Evolutionary conservation across 2,329 filamentous ascomycete species (phyloP).

Genomic region (Lecanicillium sp.): DNA sequence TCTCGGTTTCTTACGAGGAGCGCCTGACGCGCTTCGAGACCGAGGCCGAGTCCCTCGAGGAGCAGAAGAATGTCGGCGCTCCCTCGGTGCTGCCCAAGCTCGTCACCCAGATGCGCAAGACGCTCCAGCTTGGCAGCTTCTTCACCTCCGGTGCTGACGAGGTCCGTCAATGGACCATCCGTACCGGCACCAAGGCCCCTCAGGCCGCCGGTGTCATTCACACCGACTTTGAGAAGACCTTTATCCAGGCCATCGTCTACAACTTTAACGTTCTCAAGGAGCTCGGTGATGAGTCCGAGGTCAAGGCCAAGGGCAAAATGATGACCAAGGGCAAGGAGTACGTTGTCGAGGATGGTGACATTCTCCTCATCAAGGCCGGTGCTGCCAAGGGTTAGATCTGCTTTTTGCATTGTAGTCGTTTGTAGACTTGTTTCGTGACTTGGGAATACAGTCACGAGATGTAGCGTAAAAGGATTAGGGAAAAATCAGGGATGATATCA

Average conservation of each 20-base stretch:
- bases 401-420: background rate
- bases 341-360: conserved; percentile 75
- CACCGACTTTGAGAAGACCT: conserved; percentile 98
- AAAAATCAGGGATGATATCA: too few relatives aligned
- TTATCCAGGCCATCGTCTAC: conserved; percentile 94
- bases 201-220: conserved; percentile 97
- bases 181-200: conserved; percentile 93
- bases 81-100: conserved; percentile 90
- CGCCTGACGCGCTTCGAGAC: conserved; percentile 75
- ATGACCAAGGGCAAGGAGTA: conserved; percentile 99
- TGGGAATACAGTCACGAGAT: too few relatives aligned
- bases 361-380: conserved; percentile 83
- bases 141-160: conserved; percentile 96
- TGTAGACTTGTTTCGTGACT: too few relatives aligned
- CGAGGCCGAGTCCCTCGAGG: conserved; percentile 71
- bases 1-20: conserved; percentile 91
- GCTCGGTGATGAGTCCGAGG: conserved; percentile 77
- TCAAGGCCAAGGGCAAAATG: conserved; percentile 91
- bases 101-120: conserved; percentile 87
- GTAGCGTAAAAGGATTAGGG: too few relatives aligned
- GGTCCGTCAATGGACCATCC: conserved; percentile 96
- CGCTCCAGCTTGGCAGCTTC: conserved; percentile 85
- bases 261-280: conserved; percentile 80
- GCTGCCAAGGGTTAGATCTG: conserved; percentile 61
- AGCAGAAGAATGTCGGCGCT: conserved; percentile 81